phyloP scores from a whole-genome alignment of 169 alveolate species.

The Babesia gibsoni region DNA sequence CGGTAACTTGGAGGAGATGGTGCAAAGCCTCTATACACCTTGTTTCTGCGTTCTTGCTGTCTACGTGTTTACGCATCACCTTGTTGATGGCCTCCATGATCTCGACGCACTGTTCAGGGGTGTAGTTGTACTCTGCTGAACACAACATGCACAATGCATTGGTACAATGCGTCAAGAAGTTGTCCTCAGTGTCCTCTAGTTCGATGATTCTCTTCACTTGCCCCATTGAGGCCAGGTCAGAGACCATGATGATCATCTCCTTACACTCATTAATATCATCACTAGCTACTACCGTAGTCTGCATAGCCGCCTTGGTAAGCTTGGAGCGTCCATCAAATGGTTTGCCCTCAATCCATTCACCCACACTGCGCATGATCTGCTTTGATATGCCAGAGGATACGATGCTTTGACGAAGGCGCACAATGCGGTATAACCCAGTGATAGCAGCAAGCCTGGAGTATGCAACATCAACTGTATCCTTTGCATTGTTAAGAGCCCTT shows the following conservation, averaged over 20 bases:
- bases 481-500: slow-evolving; percentile 67
- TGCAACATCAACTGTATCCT: slow-evolving; percentile 79
- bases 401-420: slow-evolving; percentile 66
- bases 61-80: slow-evolving; percentile 82
- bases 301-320: slow-evolving; percentile 78
- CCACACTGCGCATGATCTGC: slow-evolving; percentile 71
- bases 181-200: slow-evolving; percentile 83
- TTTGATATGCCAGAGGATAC: slow-evolving; percentile 56
- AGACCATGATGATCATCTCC: slow-evolving; percentile 29
- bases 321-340: slow-evolving; percentile 77
- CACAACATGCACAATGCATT: slow-evolving; percentile 73
- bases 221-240: slow-evolving; percentile 72
- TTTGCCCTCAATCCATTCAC: slow-evolving; percentile 78
- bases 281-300: slow-evolving; percentile 69
- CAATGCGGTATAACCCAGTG: slow-evolving; percentile 82
- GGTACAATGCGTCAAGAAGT: slow-evolving; percentile 77
- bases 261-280: slow-evolving; percentile 45
- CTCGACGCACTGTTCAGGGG: slow-evolving; percentile 60
- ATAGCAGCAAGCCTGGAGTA: slow-evolving; percentile 85
- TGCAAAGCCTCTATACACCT: slow-evolving; percentile 77
- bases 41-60: slow-evolving; percentile 81
- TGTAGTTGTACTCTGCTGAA: slow-evolving; percentile 63
- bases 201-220: slow-evolving; percentile 82
- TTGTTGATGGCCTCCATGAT: slow-evolving; percentile 74
- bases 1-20: slow-evolving; percentile 72